Evolutionary conservation across 176 grass and related monocot species (phyloP), one percentile per base, ranked within the genome.

Genomic region (sorghum (Sorghum bicolor)): DNA sequence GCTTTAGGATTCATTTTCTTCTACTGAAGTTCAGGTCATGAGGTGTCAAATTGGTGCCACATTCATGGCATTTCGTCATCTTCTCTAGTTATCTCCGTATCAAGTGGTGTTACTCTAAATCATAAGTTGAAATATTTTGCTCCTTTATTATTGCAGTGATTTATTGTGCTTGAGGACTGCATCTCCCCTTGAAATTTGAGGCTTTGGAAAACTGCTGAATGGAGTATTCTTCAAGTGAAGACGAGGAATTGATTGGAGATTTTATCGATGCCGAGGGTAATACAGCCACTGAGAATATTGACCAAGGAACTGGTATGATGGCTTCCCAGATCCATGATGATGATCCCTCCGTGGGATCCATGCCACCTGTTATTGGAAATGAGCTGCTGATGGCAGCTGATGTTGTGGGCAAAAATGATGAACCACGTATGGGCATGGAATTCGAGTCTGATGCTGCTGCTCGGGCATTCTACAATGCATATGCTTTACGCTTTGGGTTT

Each of bases 181-280:
- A 65, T 41, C 67, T 15, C 17, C 8, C 26, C 10, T 65, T 76
- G 38, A 72, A 80, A 77, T 6, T 67, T 37, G 28, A 71, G 36
- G n/a, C 20, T 28, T 72, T 66, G 4, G 8, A 24, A 12, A 36
- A 34, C 62, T 48, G 53, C 38, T 74, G n/a, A 43, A 98, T 98
- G 96, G 93, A 95, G 85, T 87, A 90, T 81, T 90, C 93, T 28
- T 98, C 96, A 80, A 95, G 96, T 62, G 93, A 95, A 68, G 91
- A 95, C 0, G 72, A 87, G 67, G 84, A 87, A 64, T 77, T 93
- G 28, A 81, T 98, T 66, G 91, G 93, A 76, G 87, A 93, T 70
- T 86, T 86, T 34, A 75, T 89, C 5, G 87, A 86, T 76, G 68
- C 90, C 26, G 88, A 96, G 66, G 93, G 92, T 58, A 89, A 92